Percentiles rank a stretch among this genome's conserved stretches.
phyloP scores from a whole-genome alignment of 345 rosid genomes.

The Eucalyptus shirleyi region DNA sequence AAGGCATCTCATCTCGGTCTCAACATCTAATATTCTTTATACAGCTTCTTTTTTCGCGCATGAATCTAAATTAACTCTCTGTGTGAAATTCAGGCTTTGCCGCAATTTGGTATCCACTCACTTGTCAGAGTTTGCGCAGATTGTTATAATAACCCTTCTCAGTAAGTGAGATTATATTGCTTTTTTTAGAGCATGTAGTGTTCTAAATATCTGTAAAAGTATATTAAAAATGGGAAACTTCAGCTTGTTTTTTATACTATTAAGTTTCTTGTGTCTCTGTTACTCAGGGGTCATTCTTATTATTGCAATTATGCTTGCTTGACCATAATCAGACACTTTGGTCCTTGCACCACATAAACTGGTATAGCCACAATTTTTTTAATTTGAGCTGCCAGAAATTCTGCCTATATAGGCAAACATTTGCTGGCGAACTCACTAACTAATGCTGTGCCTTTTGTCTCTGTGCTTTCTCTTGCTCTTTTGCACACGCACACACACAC shows the following conservation, averaged over 20 bases:
- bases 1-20: background rate
- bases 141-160: conserved; percentile 33
- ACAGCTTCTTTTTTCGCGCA: background rate
- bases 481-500: rapidly evolving
- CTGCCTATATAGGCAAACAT: background rate
- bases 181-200: background rate
- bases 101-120: conserved; percentile 46
- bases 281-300: background rate
- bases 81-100: conserved; percentile 29
- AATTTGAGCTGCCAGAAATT: background rate
- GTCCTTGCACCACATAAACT: background rate
- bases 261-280: background rate
- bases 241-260: background rate
- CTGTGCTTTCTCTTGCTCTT: background rate
- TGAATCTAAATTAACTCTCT: background rate
- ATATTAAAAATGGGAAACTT: background rate
- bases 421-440: background rate
- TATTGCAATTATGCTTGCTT: background rate
- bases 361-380: background rate
- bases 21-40: background rate
- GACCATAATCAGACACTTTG: background rate
- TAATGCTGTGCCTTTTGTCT: background rate
- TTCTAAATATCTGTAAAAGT: background rate
- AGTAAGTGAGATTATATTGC: conserved; percentile 10
- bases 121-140: conserved; percentile 58